Base-by-base conservation (phyloP, 306 rosid genomes). In the Cucurbita moschata region DNA sequence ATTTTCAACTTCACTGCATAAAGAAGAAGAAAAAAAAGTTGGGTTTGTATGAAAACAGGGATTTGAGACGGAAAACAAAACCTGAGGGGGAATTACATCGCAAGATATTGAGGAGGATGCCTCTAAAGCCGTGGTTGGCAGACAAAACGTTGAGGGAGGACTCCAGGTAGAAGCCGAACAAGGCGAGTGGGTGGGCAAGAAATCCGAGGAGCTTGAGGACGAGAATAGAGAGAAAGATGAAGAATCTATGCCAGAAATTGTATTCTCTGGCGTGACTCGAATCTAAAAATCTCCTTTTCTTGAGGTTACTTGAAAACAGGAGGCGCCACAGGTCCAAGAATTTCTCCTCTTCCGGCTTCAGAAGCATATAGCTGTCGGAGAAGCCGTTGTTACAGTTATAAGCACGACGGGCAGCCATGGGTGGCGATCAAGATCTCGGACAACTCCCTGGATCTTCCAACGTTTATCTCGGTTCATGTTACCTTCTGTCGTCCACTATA, bases 161-260 rank as follows among this genome's bases (percentile, higher is more conserved):
- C 75, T 84, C 84, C 26, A 92, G 44, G 18, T 14, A 5, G 67
- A 51, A 6, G 3, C 96, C 98, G 0, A 86, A 5, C 9, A n/a
- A 60, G 50, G 70, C 78, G 77, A 93, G 16, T 5, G 81, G 56
- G 0, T 49, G 54, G 59, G 18, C 62, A 10, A 52, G 42, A 10
- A 47, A 1, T n/a, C 81, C 21, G 2, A 90, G 68, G 52, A 72
- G 4, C 73, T 37, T 87, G 61, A 88, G 96, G 13, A 38, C 23
- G 37, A 87, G 14, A 43, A 88, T 65, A 26, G 92, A 92, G 46
- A 43, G 43, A 78, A 88, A 85, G 55, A 93, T 82, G 21, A 86
- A 50, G 97, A 96, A 88, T 84, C 97, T 82, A 8, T 83, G 86
- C 13, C 84, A 30, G 40, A 90, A 82, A 0, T 38, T 16, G 0